These are phyloP conservation scores for Groenewaldozyma tartarivorans DNA, from an alignment of 805 yeast species.

Conservation along the genomic window DNA sequence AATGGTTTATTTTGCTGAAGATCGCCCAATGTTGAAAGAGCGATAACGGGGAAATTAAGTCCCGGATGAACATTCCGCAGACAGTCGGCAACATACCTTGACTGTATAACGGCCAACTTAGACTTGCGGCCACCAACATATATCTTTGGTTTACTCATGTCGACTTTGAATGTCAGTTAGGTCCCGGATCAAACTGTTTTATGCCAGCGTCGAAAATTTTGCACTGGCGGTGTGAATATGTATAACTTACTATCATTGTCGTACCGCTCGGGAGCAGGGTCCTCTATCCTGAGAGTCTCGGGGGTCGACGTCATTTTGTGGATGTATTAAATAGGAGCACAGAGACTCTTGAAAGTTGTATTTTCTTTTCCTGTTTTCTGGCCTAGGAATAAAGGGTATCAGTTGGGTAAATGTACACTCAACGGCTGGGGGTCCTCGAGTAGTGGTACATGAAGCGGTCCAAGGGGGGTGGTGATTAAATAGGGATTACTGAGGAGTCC, in stretches of 20 bases:
- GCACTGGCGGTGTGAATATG: not conserved
- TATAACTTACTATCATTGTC: not conserved
- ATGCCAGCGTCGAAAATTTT: not conserved
- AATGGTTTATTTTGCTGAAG: constrained; percentile 75
- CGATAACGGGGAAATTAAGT: constrained; percentile 62
- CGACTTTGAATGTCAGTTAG: constrained; percentile 5
- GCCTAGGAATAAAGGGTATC: too few relatives aligned
- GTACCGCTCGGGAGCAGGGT: not conserved
- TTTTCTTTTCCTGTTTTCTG: too few relatives aligned
- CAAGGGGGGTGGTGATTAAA: too few relatives aligned
- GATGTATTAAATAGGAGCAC: not conserved
- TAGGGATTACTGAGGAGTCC: too few relatives aligned
- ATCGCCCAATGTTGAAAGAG: constrained; percentile 84
- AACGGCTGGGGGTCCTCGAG: too few relatives aligned
- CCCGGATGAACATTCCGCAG: constrained; percentile 56
- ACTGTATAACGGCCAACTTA: constrained; percentile 76
- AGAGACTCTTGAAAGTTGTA: too few relatives aligned
- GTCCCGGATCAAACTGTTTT: not conserved
- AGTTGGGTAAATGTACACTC: too few relatives aligned
- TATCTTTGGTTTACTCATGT: constrained; percentile 14
- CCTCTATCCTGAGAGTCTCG: not conserved
- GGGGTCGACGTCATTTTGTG: not conserved
- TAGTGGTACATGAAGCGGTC: too few relatives aligned
- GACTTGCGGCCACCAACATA: constrained; percentile 85
- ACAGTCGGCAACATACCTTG: constrained; percentile 55